phyloP scores from a whole-genome alignment of 257 asterid species.

The Primulina tabacum region DNA sequence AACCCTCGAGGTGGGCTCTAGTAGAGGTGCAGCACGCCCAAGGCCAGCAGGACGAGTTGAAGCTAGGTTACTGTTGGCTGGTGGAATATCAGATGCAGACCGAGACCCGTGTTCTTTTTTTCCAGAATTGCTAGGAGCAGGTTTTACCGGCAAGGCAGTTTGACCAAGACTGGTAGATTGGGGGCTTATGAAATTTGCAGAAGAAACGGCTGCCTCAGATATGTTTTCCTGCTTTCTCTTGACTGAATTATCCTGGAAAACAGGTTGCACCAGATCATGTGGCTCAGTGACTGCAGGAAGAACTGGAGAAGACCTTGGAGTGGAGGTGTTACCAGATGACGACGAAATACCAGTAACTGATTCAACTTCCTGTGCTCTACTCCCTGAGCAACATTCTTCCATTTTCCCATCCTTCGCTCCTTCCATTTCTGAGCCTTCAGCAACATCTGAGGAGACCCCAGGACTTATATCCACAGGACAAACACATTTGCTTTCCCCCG shows the following conservation, averaged over 20 bases:
- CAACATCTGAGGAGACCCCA: conserved; percentile 29
- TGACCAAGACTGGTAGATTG: conserved; percentile 36
- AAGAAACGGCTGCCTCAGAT: conserved; percentile 39
- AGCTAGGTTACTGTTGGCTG: conserved; percentile 34
- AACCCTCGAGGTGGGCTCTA: conserved; percentile 70
- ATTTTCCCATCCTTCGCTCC: conserved; percentile 29
- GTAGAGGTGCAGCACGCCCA: conserved; percentile 77
- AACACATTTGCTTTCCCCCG: conserved; percentile 33
- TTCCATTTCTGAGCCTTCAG: conserved; percentile 34
- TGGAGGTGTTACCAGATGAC: conserved; percentile 31
- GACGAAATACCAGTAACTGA: conserved; percentile 27
- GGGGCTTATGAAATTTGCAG: conserved; percentile 35
- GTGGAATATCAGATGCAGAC: conserved; percentile 23
- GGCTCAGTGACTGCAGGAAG: conserved; percentile 13
- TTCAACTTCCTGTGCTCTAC: conserved; percentile 30
- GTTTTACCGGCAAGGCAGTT: conserved; percentile 25
- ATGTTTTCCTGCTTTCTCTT: conserved; percentile 27
- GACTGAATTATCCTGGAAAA: conserved; percentile 26
- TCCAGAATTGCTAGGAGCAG: conserved; percentile 26
- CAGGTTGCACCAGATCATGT: conserved; percentile 28
- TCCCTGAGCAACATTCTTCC: conserved; percentile 30
- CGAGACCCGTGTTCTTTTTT: conserved; percentile 29
- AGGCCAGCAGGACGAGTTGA: conserved; percentile 87
- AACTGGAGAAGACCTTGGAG: conserved; percentile 22
- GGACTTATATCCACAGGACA: conserved; percentile 22